These are phyloP conservation scores for Lactifluus piperatus DNA, from an alignment of 768 basidiomycete genomes.

Conservation along the genomic window DNA sequence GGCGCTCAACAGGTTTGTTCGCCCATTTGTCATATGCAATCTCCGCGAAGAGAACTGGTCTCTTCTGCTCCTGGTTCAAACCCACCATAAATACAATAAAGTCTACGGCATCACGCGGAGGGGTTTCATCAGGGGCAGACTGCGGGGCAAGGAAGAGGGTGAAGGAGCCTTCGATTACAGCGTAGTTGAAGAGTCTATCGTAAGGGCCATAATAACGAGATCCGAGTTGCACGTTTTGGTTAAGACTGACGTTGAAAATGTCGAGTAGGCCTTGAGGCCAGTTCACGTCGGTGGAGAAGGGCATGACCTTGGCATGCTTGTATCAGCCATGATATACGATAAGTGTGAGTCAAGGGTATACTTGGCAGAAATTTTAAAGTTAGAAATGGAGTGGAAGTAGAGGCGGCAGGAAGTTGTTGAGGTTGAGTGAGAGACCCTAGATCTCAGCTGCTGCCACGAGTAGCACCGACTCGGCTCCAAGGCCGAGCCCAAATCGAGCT, in stretches of 20 bases:
- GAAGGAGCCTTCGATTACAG: not conserved
- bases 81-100: not conserved
- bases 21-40: not conserved
- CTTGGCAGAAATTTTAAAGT: too few species aligned
- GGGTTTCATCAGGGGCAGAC: not conserved
- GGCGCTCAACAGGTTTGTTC: not conserved
- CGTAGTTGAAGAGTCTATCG: not conserved
- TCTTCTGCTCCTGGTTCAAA: not conserved
- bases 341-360: not conserved
- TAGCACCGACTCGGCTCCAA: too few species aligned
- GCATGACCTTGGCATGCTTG: not conserved
- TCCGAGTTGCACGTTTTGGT: not conserved
- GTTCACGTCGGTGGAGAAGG: not conserved
- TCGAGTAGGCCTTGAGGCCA: not conserved
- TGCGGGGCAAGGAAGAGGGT: not conserved
- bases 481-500: too few species aligned
- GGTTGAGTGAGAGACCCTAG: too few species aligned
- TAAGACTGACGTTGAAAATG: not conserved
- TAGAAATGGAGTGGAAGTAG: too few species aligned
- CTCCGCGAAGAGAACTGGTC: not conserved
- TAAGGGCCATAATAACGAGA: slow-evolving; percentile 2
- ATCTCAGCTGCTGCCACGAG: too few species aligned
- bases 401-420: too few species aligned
- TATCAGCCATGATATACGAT: not conserved
- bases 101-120: not conserved